Evolutionary conservation across 352 stramenopile species (phyloP).

Genomic region (Phytophthora macrochlamydospora): DNA sequence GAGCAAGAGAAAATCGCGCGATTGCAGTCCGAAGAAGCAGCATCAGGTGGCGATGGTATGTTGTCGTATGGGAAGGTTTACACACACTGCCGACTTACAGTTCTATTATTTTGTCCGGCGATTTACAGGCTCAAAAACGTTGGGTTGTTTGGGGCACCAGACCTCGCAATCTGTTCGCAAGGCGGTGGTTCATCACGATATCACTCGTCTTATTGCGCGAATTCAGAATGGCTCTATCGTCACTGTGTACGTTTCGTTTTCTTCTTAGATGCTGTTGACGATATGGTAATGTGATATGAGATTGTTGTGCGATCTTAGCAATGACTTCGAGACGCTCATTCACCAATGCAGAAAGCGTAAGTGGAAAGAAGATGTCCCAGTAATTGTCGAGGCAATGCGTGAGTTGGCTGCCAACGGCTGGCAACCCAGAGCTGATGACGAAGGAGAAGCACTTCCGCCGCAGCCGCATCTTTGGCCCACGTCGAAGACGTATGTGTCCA

Average conservation of each 20-base stretch:
- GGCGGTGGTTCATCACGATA: slow-evolving; percentile 75
- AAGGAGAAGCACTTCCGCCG: slow-evolving; percentile 25
- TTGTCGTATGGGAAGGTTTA: not conserved
- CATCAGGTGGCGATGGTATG: slow-evolving; percentile 19
- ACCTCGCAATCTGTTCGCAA: slow-evolving; percentile 69
- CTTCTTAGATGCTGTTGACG: too few species aligned
- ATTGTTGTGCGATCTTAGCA: slow-evolving; percentile 36
- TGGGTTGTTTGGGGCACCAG: slow-evolving; percentile 65
- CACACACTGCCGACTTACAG: not conserved
- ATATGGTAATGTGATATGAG: too few species aligned
- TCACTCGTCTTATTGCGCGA: slow-evolving; percentile 59
- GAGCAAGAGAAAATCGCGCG: slow-evolving; percentile 33
- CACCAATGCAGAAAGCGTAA: slow-evolving; percentile 85
- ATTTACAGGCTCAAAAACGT: slow-evolving; percentile 37
- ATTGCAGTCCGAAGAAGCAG: slow-evolving; percentile 20
- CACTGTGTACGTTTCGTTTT: slow-evolving; percentile 48
- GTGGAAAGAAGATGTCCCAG: slow-evolving; percentile 72
- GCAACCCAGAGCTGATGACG: slow-evolving; percentile 14
- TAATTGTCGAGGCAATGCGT: slow-evolving; percentile 67
- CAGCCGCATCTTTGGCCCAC: slow-evolving; percentile 66
- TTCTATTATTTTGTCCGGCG: too few species aligned
- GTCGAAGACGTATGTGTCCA: slow-evolving; percentile 69
- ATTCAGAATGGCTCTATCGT: slow-evolving; percentile 51
- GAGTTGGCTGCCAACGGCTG: slow-evolving; percentile 53
- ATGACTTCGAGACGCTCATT: slow-evolving; percentile 84